Base-by-base conservation (phyloP, 148 eudicot genomes). In the Camellia sinensis region DNA sequence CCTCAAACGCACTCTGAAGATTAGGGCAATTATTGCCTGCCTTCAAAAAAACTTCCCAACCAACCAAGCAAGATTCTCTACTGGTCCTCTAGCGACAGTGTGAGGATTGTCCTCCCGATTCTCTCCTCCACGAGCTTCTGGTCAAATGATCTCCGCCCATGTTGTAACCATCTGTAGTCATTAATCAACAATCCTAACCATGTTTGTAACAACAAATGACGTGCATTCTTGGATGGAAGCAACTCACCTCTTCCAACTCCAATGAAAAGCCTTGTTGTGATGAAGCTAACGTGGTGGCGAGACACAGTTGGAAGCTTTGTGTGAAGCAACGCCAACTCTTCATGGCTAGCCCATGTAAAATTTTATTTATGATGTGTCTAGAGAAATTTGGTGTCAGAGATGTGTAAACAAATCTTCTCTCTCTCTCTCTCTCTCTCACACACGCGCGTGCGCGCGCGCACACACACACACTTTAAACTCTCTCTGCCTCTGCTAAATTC, bases 1-100 rank as follows among this genome's bases (percentile, higher is more conserved):
- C 99, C 91, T 95, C 99, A 50, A 95, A 95, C 1, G 99, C 99
- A 77, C 83, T 89, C 79, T 89, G 93, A 73, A 95, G 97, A 89
- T 95, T 92, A 0, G 97, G 99, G 84, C 97, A 95, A 73, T 79
- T 91, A 76, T 95, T 94, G 2, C 99, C 95, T 0, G 85, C 85
- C 83, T 90, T 92, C 66, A 95, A 79, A 74, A 95, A n/a, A 95
- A 61, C 83, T 87, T 8, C 95, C 88, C 88, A 95, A 75, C 99
- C 99, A 95, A 73, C 86, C 78, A 0, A 95, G 89, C 87, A 95
- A 79, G 70, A 93, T 87, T 52, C 91, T 89, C 85, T 92, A 95
- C 86, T 95, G 98, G 67, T 95, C 98, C 84, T 93, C 97, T 70
- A 95, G 79, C 2, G 98, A 97, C 19, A 95, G 86, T 12, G 98